Percentiles rank a stretch among this genome's conserved stretches.
These are phyloP conservation scores for Fusarium sp. DNA, from an alignment of 2,329 filamentous ascomycete genomes.

Conservation along the genomic window DNA sequence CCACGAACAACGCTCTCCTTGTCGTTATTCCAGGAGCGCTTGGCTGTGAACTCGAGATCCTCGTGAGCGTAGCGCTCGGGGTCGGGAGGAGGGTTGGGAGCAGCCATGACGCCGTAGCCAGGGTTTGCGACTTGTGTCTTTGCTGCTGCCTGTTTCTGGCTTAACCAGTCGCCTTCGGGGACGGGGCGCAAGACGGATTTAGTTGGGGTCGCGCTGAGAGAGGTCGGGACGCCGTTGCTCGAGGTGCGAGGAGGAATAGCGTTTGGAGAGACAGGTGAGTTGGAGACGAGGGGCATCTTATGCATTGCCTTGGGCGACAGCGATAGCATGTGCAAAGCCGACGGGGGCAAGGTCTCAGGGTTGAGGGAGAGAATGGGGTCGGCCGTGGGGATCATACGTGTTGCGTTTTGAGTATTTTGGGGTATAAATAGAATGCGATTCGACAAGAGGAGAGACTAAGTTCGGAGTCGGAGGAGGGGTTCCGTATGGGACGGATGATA, in stretches of 20 bases:
- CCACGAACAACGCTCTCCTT: slow-evolving; percentile 83
- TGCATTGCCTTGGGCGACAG: slow-evolving; percentile 40
- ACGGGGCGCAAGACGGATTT: slow-evolving; percentile 61
- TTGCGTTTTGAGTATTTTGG: slow-evolving; percentile 17
- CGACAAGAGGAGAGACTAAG: slow-evolving; percentile 1
- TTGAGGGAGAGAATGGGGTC: slow-evolving; percentile 36
- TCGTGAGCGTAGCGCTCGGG: slow-evolving; percentile 65
- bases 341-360: slow-evolving; percentile 33
- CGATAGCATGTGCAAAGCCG: slow-evolving; percentile 41
- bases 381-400: slow-evolving; percentile 41
- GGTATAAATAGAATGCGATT: slow-evolving; percentile 21
- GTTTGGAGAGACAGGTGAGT: slow-evolving; percentile 62
- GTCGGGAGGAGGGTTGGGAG: slow-evolving; percentile 58
- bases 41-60: slow-evolving; percentile 64
- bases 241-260: slow-evolving; percentile 80
- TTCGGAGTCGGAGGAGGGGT: slow-evolving; percentile 11
- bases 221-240: slow-evolving; percentile 52
- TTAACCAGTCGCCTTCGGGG: slow-evolving; percentile 71
- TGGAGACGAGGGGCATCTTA: slow-evolving; percentile 41
- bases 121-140: slow-evolving; percentile 19
- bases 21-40: slow-evolving; percentile 72
- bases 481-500: background rate
- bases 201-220: slow-evolving; percentile 49
- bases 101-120: slow-evolving; percentile 48
- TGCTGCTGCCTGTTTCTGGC: slow-evolving; percentile 51